Evolutionary conservation across 768 basidiomycete species (phyloP), one percentile per base, ranked within the genome.

Genomic region (Hygrophoropsis aurantiaca): DNA sequence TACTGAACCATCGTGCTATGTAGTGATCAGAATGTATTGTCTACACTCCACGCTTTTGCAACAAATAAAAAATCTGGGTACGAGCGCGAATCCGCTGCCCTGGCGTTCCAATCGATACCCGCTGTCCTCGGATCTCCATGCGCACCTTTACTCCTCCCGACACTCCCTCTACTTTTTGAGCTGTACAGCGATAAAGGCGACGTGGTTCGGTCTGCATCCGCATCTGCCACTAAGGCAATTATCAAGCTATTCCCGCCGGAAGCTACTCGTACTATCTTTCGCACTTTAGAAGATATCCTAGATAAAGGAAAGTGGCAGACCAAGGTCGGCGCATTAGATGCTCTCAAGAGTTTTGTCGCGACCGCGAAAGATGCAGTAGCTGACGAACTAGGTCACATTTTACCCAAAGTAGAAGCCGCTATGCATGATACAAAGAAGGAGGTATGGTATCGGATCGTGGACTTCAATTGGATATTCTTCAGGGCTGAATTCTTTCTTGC

Each of bases 401-500:
- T 98, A 39, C 94, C 94, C 16, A 85, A 82, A 58, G 84, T 98
- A 11, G 93, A 94, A 63, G 72, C 71, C 27, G 85, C 92, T 5
- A 94, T 98, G 94, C 91, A 95, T 58, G 95, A 98, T 69, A 97
- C 95, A 49, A 98, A 98, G 67, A 69, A 80, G 58, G 95, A 98
- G 80, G 94, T 92, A 36, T 56, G 77, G 64, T 27, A n/a, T n/a
- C n/a, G n/a, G n/a, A n/a, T n/a, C n/a, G n/a, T 18, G 43, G 19
- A 15, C 39, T 27, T 30, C 48, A 45, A 25, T 24, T 44, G n/a
- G 5, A 24, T 42, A 25, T 13, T 15, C 41, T 30, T 20, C 10
- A 42, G 25, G 18, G 16, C 16, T 20, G 24, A 47, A 11, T 42
- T 30, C 37, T 37, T 40, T 20, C 6, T 27, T 38, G 6, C 16